A percentile compares a stretch with the other conserved stretches of the same genome.
phyloP scores from a whole-genome alignment of 2,329 filamentous ascomycete species.

The Passalora sequoiae region DNA sequence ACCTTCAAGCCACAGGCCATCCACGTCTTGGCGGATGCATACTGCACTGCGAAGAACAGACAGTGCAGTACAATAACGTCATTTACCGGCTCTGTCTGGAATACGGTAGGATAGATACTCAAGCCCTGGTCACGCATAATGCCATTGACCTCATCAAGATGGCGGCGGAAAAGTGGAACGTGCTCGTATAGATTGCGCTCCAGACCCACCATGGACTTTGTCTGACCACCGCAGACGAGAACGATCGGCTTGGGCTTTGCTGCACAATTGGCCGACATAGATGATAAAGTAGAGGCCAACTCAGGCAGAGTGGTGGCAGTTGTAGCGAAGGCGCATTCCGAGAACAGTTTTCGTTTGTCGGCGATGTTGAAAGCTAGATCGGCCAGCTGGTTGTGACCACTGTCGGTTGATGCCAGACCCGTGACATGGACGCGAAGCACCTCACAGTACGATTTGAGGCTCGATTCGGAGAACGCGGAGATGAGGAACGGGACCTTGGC shows the following conservation, averaged over 20 bases:
- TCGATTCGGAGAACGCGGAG: background rate
- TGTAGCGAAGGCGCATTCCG: too few relatives aligned
- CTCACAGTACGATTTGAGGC: background rate
- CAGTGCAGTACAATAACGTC: conserved; percentile 6
- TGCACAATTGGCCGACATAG: too few relatives aligned
- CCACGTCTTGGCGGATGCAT: conserved; percentile 8
- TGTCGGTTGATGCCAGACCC: background rate
- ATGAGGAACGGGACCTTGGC: background rate
- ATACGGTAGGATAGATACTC: conserved; percentile 7
- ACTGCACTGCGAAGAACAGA: conserved; percentile 10
- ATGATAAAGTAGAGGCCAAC: too few relatives aligned
- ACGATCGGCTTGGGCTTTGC: background rate
- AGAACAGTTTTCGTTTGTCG: too few relatives aligned
- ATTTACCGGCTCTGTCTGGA: background rate
- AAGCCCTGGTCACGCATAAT: background rate
- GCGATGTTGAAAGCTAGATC: too few relatives aligned
- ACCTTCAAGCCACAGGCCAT: conserved; percentile 4
- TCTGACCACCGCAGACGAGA: conserved; percentile 4
- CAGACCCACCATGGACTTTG: background rate
- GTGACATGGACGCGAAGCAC: background rate
- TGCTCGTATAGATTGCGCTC: conserved; percentile 1
- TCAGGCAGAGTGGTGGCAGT: too few relatives aligned
- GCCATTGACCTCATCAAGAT: conserved; percentile 5
- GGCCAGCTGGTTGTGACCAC: background rate
- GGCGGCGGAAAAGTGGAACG: background rate